Percentiles rank a stretch among this genome's conserved stretches.
Conservation (phyloP, 208 protist genomes). For the Leishmania aethiopica region DNA sequence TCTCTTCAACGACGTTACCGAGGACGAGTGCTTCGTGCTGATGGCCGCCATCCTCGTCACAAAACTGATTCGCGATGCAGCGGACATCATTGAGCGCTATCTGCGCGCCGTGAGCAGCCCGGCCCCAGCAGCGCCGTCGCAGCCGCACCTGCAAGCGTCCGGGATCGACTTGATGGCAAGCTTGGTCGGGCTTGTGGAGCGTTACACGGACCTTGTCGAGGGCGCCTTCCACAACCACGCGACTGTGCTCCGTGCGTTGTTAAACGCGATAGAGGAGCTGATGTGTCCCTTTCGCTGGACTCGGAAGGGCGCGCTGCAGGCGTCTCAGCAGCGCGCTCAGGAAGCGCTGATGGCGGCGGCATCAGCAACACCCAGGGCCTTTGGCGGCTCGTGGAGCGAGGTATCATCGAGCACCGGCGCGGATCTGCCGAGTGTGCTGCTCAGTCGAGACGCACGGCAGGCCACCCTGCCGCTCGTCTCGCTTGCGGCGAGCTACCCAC, state of each 20-base stretch:
- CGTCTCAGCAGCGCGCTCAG: slow-evolving; percentile 28
- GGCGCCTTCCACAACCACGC: slow-evolving; percentile 39
- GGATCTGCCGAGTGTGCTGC: slow-evolving; percentile 46
- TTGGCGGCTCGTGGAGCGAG: background rate
- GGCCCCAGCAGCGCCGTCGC: background rate
- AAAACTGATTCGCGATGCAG: slow-evolving; percentile 45
- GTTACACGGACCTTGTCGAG: slow-evolving; percentile 44
- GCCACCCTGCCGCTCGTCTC: slow-evolving; percentile 35
- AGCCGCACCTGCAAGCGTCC: slow-evolving; percentile 17
- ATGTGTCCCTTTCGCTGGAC: slow-evolving; percentile 58
- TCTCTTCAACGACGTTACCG: slow-evolving; percentile 41
- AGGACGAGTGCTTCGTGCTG: slow-evolving; percentile 54
- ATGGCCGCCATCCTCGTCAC: slow-evolving; percentile 58
- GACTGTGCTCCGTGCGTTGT: slow-evolving; percentile 42
- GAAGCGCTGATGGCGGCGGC: slow-evolving; percentile 16
- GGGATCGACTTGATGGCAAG: slow-evolving; percentile 37
- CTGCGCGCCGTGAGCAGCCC: slow-evolving; percentile 3
- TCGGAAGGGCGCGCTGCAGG: slow-evolving; percentile 30
- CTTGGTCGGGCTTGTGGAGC: slow-evolving; percentile 24
- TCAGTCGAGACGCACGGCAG: slow-evolving; percentile 48
- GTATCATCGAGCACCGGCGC: background rate
- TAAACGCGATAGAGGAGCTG: slow-evolving; percentile 54
- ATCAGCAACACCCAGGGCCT: background rate
- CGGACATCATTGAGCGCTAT: slow-evolving; percentile 33
- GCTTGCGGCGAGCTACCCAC: slow-evolving; percentile 16